These are phyloP conservation scores for Patellifolia procumbens DNA, from an alignment of 179 eudicot genomes.

Conservation along the genomic window DNA sequence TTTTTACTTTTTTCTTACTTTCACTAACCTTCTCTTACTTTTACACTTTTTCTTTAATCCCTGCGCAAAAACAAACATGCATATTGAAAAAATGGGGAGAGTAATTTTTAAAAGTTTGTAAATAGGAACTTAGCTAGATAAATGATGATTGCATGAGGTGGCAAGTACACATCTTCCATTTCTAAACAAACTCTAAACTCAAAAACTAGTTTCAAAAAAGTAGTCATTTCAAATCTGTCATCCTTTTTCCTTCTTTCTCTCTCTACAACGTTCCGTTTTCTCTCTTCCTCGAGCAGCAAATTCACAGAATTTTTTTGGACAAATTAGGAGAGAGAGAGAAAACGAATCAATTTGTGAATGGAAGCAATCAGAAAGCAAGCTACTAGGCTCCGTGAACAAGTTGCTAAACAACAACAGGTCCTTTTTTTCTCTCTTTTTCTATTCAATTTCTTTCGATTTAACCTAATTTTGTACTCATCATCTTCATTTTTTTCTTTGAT, in stretches of 20 bases:
- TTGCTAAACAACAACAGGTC: conserved; percentile 92
- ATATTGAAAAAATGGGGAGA: too few species aligned
- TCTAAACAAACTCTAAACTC: too few species aligned
- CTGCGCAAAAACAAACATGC: too few species aligned
- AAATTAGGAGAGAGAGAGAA: neutral
- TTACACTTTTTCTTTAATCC: too few species aligned
- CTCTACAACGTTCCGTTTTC: conserved; percentile 20
- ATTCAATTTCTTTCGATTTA: neutral
- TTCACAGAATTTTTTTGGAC: neutral
- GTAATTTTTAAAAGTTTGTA: too few species aligned
- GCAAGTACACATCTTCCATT: too few species aligned
- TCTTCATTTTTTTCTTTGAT: conserved; percentile 14
- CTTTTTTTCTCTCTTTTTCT: neutral
- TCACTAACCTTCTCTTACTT: too few species aligned
- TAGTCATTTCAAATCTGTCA: conserved; percentile 1
- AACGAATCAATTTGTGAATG: conserved; percentile 40
- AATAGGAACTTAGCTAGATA: too few species aligned
- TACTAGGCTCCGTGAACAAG: conserved; percentile 76
- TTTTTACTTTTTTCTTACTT: too few species aligned
- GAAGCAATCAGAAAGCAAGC: conserved; percentile 89
- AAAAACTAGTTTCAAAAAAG: too few species aligned
- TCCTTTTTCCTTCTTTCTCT: neutral
- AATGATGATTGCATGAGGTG: too few species aligned
- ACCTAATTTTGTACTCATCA: conserved; percentile 9
- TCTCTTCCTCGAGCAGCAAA: conserved; percentile 7